Percentiles rank a stretch among this genome's conserved stretches.
Conservation (phyloP, 345 rosid genomes). For the Cochlearia excelsa region DNA sequence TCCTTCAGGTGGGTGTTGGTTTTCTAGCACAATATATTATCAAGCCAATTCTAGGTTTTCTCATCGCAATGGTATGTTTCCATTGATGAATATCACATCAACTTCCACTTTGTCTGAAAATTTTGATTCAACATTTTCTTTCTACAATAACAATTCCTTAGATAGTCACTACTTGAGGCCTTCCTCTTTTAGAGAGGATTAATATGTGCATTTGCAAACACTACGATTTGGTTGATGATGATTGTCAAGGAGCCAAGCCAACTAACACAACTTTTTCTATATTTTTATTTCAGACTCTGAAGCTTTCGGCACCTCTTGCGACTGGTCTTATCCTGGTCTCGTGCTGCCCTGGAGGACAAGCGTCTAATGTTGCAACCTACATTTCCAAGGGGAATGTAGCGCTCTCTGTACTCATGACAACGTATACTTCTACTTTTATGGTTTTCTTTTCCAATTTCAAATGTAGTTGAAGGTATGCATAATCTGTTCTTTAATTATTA, state of each 20-base stretch:
- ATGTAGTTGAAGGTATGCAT: not conserved
- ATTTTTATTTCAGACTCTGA: slow-evolving; percentile 52
- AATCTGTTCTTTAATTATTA: slow-evolving; percentile 26
- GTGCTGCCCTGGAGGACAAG: slow-evolving; percentile 99
- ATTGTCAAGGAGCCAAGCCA: slow-evolving; percentile 3
- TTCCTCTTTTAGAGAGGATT: slow-evolving; percentile 6
- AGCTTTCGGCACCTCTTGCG: slow-evolving; percentile 94
- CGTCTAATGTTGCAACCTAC: slow-evolving; percentile 93
- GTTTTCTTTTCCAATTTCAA: slow-evolving; percentile 20
- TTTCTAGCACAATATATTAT: slow-evolving; percentile 83
- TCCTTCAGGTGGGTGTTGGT: slow-evolving; percentile 92
- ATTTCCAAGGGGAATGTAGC: slow-evolving; percentile 97
- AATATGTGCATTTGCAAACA: slow-evolving; percentile 1
- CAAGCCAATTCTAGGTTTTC: slow-evolving; percentile 84
- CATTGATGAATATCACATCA: slow-evolving; percentile 17
- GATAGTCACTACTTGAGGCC: not conserved
- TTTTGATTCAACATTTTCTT: not conserved
- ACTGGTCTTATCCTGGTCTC: slow-evolving; percentile 95
- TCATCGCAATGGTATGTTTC: slow-evolving; percentile 66
- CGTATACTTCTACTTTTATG: slow-evolving; percentile 44
- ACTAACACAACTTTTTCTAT: slow-evolving; percentile 4
- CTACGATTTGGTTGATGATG: slow-evolving; percentile 23
- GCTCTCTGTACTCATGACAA: slow-evolving; percentile 97
- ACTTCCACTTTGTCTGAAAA: not conserved
- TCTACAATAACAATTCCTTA: not conserved